These are phyloP conservation scores for Geotrichum fermentans DNA, from an alignment of 1,139 yeast species.

Conservation along the genomic window DNA sequence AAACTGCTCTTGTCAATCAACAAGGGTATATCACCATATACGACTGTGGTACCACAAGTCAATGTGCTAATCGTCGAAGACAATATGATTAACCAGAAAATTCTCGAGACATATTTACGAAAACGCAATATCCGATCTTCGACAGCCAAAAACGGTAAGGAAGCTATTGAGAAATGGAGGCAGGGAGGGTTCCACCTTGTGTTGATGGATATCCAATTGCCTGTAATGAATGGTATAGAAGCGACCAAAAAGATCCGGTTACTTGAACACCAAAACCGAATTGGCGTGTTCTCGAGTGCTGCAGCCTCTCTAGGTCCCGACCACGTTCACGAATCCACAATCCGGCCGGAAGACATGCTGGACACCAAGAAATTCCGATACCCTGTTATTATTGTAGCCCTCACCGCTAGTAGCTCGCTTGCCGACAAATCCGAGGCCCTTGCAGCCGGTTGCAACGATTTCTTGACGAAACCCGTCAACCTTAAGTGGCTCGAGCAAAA, in stretches of 20 bases:
- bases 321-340: not conserved
- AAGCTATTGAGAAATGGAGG: conserved; percentile 89
- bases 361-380: conserved; percentile 65
- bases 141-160: conserved; percentile 86
- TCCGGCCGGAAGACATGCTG: conserved; percentile 45
- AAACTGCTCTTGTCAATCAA: conserved; percentile 16
- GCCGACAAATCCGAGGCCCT: conserved; percentile 86
- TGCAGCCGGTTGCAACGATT: conserved; percentile 96
- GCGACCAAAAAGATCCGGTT: conserved; percentile 87
- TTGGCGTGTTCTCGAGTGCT: conserved; percentile 64
- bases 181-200: conserved; percentile 89
- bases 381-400: conserved; percentile 92
- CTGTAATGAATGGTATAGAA: conserved; percentile 88
- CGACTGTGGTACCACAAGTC: conserved; percentile 55
- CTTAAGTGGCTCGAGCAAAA: conserved; percentile 90
- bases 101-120: conserved; percentile 84
- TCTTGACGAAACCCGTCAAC: conserved; percentile 93
- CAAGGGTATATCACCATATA: conserved; percentile 19
- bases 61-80: conserved; percentile 93
- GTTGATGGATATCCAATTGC: conserved; percentile 91
- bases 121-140: conserved; percentile 80
- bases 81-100: conserved; percentile 88
- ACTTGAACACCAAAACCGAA: conserved; percentile 70
- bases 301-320: not conserved
- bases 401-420: conserved; percentile 87